These are phyloP conservation scores for Diplodia seriata DNA, from an alignment of 2,329 filamentous ascomycete genomes.

Conservation along the genomic window DNA sequence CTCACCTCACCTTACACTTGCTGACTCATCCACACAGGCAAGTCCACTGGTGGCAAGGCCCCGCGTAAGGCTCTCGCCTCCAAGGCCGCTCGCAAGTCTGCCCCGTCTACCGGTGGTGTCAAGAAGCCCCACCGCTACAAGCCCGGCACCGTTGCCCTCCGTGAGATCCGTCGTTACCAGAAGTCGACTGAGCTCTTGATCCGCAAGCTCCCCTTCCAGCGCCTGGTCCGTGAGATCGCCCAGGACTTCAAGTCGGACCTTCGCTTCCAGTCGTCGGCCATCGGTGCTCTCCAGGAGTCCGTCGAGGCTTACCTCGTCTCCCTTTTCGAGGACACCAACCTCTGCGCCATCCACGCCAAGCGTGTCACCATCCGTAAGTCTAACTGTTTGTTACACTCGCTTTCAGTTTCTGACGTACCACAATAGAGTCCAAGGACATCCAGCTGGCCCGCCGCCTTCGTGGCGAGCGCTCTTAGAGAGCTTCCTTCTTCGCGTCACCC, in stretches of 20 bases:
- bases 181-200: conserved; percentile 87
- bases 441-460: conserved; percentile 75
- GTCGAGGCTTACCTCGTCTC: conserved; percentile 96
- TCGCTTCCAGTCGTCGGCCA: conserved; percentile 95
- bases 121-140: conserved; percentile 64
- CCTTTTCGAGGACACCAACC: conserved; percentile 94
- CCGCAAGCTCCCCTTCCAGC: conserved; percentile 78
- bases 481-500: conserved; percentile 24
- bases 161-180: conserved; percentile 92
- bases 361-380: conserved; percentile 77
- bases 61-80: conserved; percentile 96
- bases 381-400: conserved; percentile 32
- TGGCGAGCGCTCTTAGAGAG: conserved; percentile 60
- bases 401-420: conserved; percentile 36
- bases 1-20: conserved; percentile 29
- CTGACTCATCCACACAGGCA: conserved; percentile 60
- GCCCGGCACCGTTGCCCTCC: conserved; percentile 81
- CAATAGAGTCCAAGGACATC: conserved; percentile 89
- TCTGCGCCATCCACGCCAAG: conserved; percentile 96
- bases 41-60: conserved; percentile 77
- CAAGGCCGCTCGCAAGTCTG: conserved; percentile 98
- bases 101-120: conserved; percentile 85
- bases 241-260: conserved; percentile 71
- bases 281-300: conserved; percentile 91
- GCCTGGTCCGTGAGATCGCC: conserved; percentile 80